Evolutionary conservation across 164 flowering plant species (phyloP).

Genomic region (Protea cynaroides): DNA sequence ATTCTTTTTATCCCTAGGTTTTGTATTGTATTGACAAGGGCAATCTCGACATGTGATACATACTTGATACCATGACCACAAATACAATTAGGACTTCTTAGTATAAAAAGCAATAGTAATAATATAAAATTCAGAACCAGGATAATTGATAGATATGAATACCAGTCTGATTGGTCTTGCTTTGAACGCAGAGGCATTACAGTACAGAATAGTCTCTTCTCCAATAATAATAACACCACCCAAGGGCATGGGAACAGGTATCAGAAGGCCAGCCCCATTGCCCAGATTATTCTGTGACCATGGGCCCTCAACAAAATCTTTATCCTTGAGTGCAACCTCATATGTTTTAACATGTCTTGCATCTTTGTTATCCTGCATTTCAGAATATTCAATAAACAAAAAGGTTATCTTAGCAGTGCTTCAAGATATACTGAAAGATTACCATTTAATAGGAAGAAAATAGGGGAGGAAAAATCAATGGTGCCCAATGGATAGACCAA

Average conservation of each 20-base stretch:
- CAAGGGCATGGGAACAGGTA: conserved; percentile 93
- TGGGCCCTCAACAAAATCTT: conserved; percentile 95
- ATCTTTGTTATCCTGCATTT: conserved; percentile 87
- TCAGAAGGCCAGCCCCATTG: conserved; percentile 86
- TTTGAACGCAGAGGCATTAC: conserved; percentile 79
- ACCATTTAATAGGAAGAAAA: not conserved
- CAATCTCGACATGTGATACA: too few relatives aligned
- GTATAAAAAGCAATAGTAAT: not conserved
- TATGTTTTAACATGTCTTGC: conserved; percentile 96
- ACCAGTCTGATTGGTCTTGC: conserved; percentile 94
- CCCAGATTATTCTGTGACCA: conserved; percentile 98
- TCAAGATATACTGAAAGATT: not conserved
- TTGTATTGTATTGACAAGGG: too few relatives aligned
- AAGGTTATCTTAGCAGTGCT: not conserved
- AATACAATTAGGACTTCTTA: not conserved
- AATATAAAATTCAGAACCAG: not conserved
- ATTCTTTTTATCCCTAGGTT: too few relatives aligned
- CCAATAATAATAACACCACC: conserved; percentile 97
- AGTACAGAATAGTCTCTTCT: conserved; percentile 94
- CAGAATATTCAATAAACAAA: too few relatives aligned
- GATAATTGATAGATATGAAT: conserved; percentile 20
- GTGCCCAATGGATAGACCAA: not conserved
- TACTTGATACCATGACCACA: too few relatives aligned
- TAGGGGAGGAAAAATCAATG: not conserved
- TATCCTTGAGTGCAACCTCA: conserved; percentile 88